These are phyloP conservation scores for Brassica carinata DNA, from an alignment of 345 rosid species.

Conservation along the genomic window DNA sequence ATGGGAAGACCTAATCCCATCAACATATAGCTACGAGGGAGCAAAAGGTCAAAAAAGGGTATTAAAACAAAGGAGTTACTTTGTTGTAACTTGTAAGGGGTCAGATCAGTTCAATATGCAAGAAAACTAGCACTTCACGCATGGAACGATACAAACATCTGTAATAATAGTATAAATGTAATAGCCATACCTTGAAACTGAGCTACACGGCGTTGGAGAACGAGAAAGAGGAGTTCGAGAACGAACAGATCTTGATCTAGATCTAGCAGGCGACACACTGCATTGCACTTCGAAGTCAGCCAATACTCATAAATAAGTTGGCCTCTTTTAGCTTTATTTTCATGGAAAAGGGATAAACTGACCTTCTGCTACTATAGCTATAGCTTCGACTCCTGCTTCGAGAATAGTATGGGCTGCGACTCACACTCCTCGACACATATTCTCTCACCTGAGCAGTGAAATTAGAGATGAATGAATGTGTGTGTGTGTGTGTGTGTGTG, in stretches of 20 bases:
- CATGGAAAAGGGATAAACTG: neutral
- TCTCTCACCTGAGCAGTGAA: slow-evolving; percentile 67
- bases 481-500: too few relatives aligned
- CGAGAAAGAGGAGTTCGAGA: slow-evolving; percentile 44
- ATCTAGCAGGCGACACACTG: slow-evolving; percentile 61
- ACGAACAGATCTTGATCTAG: slow-evolving; percentile 67
- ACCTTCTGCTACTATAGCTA: slow-evolving; percentile 68
- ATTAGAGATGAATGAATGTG: neutral
- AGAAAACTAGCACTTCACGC: neutral
- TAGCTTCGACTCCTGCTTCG: slow-evolving; percentile 47
- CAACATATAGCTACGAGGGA: neutral
- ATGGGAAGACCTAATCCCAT: neutral
- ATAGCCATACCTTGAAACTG: slow-evolving; percentile 56
- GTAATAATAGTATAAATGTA: neutral
- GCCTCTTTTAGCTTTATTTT: neutral
- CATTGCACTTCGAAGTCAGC: slow-evolving; percentile 23
- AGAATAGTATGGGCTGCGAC: slow-evolving; percentile 53
- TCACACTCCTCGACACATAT: slow-evolving; percentile 73
- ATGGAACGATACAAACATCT: neutral
- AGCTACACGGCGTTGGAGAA: slow-evolving; percentile 50
- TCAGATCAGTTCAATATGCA: neutral
- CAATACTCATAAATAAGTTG: neutral
- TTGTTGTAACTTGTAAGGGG: neutral
- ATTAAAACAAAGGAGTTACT: neutral
- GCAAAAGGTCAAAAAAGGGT: neutral